Evolutionary conservation across 352 stramenopile species (phyloP), one percentile per base, ranked within the genome.

Genomic region (Pythium sp.): DNA sequence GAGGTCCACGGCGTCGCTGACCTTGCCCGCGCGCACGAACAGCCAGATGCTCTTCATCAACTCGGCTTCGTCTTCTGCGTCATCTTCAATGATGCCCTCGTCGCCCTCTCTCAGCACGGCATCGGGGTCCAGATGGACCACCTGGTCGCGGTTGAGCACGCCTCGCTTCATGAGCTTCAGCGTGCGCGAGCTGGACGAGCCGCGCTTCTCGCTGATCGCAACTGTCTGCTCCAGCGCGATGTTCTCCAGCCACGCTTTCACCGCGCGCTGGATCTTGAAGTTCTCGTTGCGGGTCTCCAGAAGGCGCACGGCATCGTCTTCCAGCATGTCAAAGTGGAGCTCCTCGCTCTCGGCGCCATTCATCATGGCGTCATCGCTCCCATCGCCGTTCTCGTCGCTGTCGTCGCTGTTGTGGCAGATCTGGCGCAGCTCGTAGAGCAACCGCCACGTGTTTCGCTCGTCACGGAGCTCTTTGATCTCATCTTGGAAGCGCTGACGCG

Each of bases 361-460:
- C 73, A 89, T 74, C 66, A 79, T 26, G 2, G 36, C 54, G 41
- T 91, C 62, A 72, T 75, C 49, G 60, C 70, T 55, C 5, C 36
- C 69, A n/a, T 90, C 64, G 74, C 72, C 41, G 59, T 70, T 54
- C 9, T 79, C 71, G n/a, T 80, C 72, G 12, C 11, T 65, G 32
- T 74, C 71, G 15, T 76, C 68, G 32, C 58, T 71, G 64, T 7
- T 77, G 14, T 66, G 76, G 64, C 84, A 92, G 36, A 93, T 86
- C 32, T 83, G 74, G 12, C 86, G 83, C 38, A 95, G 70, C 57
- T 93, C 84, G 62, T 87, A 89, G 32, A 94, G 58, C 38, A 95
- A 60, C 12, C 82, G 75, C 88, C 88, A 95, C n/a, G 88, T 93
- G 43, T 95, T 95, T 41, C 88, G 80, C 43, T 95, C 88, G 61